A percentile compares a stretch with the other conserved stretches of the same genome.
phyloP scores from a whole-genome alignment of 1,284 basidiomycete genomes.

The Anthracocystis walkeri region DNA sequence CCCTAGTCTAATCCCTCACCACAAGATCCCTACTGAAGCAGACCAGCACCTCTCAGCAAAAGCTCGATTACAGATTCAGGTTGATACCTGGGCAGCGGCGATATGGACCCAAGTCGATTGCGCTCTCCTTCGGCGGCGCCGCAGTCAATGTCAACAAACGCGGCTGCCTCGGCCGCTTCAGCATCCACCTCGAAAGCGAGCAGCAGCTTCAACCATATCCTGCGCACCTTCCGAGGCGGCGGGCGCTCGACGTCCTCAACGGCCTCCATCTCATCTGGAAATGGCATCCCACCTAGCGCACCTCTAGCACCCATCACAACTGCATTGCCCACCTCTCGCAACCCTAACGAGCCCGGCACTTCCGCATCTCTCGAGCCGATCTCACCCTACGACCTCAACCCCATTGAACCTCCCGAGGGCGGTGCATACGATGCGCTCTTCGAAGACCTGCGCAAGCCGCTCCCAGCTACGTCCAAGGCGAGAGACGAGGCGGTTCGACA shows the following conservation, averaged over 20 bases:
- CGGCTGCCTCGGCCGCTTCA: slow-evolving; percentile 19
- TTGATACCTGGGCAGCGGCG: neutral
- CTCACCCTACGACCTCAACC: slow-evolving; percentile 40
- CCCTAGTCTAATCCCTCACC: neutral
- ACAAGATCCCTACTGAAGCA: neutral
- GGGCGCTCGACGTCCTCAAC: slow-evolving; percentile 26
- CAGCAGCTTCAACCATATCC: slow-evolving; percentile 46
- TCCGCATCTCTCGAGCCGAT: slow-evolving; percentile 32
- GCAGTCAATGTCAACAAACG: slow-evolving; percentile 18
- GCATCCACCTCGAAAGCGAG: slow-evolving; percentile 32
- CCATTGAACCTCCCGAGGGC: slow-evolving; percentile 34
- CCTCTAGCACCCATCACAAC: slow-evolving; percentile 48
- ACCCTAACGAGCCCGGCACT: slow-evolving; percentile 18
- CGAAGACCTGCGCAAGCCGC: slow-evolving; percentile 41
- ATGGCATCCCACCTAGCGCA: slow-evolving; percentile 31
- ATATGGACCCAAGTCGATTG: slow-evolving; percentile 38
- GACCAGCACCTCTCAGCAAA: neutral
- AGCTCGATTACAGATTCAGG: neutral
- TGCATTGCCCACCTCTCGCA: slow-evolving; percentile 25
- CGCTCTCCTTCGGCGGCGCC: slow-evolving; percentile 27
- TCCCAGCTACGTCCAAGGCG: slow-evolving; percentile 38
- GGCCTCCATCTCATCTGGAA: slow-evolving; percentile 18
- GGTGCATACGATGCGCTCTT: slow-evolving; percentile 36
- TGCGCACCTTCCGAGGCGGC: slow-evolving; percentile 41
- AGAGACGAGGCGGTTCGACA: slow-evolving; percentile 46